phyloP scores from a whole-genome alignment of 73 alveolate genomes.

The Tetrahymena thermophila region DNA sequence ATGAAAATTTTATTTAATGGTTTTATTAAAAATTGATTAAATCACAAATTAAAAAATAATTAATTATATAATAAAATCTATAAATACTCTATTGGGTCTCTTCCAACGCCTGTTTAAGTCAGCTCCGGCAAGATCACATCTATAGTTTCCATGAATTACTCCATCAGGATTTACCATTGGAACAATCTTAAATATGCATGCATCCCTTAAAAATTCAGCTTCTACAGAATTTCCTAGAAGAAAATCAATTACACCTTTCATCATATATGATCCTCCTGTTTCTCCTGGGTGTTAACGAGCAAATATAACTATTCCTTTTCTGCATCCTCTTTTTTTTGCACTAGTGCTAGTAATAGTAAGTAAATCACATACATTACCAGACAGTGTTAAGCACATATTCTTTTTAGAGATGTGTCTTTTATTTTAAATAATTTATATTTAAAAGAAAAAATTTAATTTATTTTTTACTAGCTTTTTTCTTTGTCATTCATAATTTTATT shows the following conservation, averaged over 20 bases:
- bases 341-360: conserved; percentile 64
- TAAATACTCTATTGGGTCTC: conserved; percentile 48
- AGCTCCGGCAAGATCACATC: conserved; percentile 62
- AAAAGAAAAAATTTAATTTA: neutral
- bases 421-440: neutral
- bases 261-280: conserved; percentile 72
- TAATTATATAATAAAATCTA: conserved; percentile 63
- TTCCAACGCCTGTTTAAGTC: conserved; percentile 77
- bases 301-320: conserved; percentile 66
- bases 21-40: neutral
- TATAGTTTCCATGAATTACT: conserved; percentile 72
- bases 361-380: conserved; percentile 74
- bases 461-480: neutral
- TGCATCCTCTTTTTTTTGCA: conserved; percentile 27
- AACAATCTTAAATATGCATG: conserved; percentile 65
- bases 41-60: too few species aligned
- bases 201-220: conserved; percentile 71
- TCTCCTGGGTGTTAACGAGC: conserved; percentile 91
- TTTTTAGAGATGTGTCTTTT: conserved; percentile 26
- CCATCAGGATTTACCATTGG: conserved; percentile 86
- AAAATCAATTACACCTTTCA: conserved; percentile 79
- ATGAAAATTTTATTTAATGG: too few species aligned
- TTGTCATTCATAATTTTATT: conserved; percentile 6
- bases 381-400: conserved; percentile 67
- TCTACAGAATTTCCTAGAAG: conserved; percentile 63